These are phyloP conservation scores for Aspergillus hiratsukae DNA, from an alignment of 2,329 filamentous ascomycete species.

Conservation along the genomic window DNA sequence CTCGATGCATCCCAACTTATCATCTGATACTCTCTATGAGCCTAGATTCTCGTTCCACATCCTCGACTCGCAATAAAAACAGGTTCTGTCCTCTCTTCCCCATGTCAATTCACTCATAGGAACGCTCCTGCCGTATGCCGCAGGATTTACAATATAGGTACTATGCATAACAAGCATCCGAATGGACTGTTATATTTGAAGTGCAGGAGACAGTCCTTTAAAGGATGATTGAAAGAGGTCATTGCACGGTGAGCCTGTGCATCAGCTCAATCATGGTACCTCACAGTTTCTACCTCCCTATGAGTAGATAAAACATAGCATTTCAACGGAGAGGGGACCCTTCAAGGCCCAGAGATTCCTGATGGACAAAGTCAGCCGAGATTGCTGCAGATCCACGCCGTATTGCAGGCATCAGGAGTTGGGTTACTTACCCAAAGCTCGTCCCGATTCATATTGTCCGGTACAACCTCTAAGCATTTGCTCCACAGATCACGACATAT, in stretches of 20 bases:
- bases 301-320: not conserved
- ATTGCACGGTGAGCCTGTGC: not conserved
- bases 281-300: no score
- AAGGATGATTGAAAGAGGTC: not conserved
- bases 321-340: slow-evolving; percentile 23
- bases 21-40: not conserved
- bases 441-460: slow-evolving; percentile 43
- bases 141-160: not conserved
- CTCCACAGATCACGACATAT: slow-evolving; percentile 51
- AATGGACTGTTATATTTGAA: not conserved
- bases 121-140: not conserved
- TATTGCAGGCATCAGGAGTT: not conserved
- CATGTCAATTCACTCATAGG: not conserved
- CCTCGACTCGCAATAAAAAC: not conserved
- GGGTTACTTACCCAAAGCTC: slow-evolving; percentile 45
- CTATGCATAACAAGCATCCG: no score
- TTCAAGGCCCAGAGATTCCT: slow-evolving; percentile 38
- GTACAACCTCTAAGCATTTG: slow-evolving; percentile 44
- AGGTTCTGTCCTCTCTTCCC: not conserved
- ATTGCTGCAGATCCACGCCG: slow-evolving; percentile 5
- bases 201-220: not conserved
- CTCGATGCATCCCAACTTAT: not conserved
- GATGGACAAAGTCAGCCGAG: slow-evolving; percentile 3
- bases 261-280: not conserved
- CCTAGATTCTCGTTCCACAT: not conserved